Conservation (phyloP, 768 basidiomycete genomes). For the Amanita polypyramis region DNA sequence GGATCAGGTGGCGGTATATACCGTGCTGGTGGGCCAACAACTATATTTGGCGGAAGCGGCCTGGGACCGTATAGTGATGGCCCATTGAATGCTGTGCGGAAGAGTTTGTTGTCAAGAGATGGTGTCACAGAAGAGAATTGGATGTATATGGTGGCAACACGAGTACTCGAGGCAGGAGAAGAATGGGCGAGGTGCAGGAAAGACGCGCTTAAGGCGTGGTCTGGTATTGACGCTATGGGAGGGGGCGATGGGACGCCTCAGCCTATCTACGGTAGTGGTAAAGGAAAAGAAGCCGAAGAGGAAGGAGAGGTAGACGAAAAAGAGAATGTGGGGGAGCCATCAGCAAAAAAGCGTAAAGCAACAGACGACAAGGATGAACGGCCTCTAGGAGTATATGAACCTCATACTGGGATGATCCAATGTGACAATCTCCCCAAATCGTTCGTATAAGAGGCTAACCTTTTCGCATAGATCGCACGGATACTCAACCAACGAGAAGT, state of each 20-base stretch:
- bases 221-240: slow-evolving; percentile 36
- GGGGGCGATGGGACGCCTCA: slow-evolving; percentile 17
- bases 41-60: slow-evolving; percentile 78
- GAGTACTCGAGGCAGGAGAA: slow-evolving; percentile 51
- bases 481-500: slow-evolving; percentile 65
- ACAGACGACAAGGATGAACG: slow-evolving; percentile 19
- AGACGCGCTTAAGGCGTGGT: slow-evolving; percentile 30
- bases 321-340: slow-evolving; percentile 17
- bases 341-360: slow-evolving; percentile 21
- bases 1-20: slow-evolving; percentile 65
- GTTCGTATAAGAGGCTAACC: neutral
- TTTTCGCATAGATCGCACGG: slow-evolving; percentile 45
- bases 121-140: slow-evolving; percentile 86
- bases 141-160: slow-evolving; percentile 74
- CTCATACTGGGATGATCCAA: slow-evolving; percentile 65
- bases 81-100: slow-evolving; percentile 74
- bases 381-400: slow-evolving; percentile 71
- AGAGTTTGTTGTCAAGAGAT: slow-evolving; percentile 67
- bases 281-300: slow-evolving; percentile 21
- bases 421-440: slow-evolving; percentile 34
- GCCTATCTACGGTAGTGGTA: slow-evolving; percentile 10
- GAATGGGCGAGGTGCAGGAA: slow-evolving; percentile 53
- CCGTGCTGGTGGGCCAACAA: slow-evolving; percentile 87
- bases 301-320: slow-evolving; percentile 20
- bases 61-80: slow-evolving; percentile 86